A percentile compares a stretch with the other conserved stretches of the same genome.
phyloP scores from a whole-genome alignment of 257 asterid species.

The Anisodus tanguticus region DNA sequence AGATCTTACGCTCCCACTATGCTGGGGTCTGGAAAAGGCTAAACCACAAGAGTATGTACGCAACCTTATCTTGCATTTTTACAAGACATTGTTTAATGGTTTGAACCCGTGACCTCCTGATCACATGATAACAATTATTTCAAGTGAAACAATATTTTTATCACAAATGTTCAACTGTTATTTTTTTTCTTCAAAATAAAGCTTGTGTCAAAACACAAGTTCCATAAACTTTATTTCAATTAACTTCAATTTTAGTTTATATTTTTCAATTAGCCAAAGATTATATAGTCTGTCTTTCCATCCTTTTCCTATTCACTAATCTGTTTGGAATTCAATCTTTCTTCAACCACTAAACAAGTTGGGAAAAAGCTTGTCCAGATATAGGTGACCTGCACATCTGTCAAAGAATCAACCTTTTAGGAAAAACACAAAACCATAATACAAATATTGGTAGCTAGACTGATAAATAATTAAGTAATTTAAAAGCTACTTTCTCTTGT shows the following conservation, averaged over 20 bases:
- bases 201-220: not conserved
- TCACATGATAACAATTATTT: too few relatives aligned
- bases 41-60: too few relatives aligned
- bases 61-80: too few relatives aligned
- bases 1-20: too few relatives aligned
- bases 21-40: too few relatives aligned
- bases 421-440: constrained; percentile 16
- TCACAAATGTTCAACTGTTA: not conserved
- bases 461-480: not conserved
- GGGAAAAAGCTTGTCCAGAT: not conserved
- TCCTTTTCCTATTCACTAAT: not conserved
- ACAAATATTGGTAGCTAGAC: constrained; percentile 6
- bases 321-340: not conserved
- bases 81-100: too few relatives aligned
- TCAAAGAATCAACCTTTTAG: constrained; percentile 17
- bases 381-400: constrained; percentile 6
- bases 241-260: not conserved
- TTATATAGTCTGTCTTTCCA: not conserved
- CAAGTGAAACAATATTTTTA: too few relatives aligned
- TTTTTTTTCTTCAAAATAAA: not conserved
- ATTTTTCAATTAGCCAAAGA: not conserved
- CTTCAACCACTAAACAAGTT: not conserved
- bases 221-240: not conserved
- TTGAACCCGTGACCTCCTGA: too few relatives aligned
- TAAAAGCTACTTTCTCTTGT: constrained; percentile 16